Base-by-base conservation (phyloP, 2,329 filamentous ascomycete species). In the Furcasterigmium sp. region DNA sequence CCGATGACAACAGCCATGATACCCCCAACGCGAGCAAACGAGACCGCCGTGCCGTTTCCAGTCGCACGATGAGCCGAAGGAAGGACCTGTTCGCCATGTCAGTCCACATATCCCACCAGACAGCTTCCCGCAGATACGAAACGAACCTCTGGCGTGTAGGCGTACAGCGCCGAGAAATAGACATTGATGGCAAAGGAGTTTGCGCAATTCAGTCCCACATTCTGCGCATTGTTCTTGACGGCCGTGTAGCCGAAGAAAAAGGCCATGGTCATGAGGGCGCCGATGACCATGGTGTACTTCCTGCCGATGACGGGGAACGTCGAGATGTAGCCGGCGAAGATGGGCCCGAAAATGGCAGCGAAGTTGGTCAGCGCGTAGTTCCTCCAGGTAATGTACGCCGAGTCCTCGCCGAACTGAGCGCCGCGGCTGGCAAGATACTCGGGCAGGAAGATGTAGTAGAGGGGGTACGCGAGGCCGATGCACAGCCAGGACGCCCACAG, bases 1-100 rank as follows among this genome's bases (percentile, higher is more conserved):
- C 78, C 84, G 29, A 89, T 77, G 9, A 87, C 72, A 0, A 84
- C 82, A 9, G 77, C 82, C 43, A 88, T 52, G 35, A 89, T 85
- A 3, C 84, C 85, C 84, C 88, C 88, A 51, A 88, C 58, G 3
- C 85, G 72, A 52, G 88, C 88, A 48, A 77, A 78, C 0, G 76
- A 81, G 26, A 87, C 84, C 0, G 82, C 78, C 37, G 88, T 74
- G 2, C 83, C 84, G 54, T 87, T 88, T 10, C 85, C 85, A 0
- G 85, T 90, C 0, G 83, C 82, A 4, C 85, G 73, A 54, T 89
- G 84, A 1, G 83, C 83, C 37, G 73, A 80, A 0, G 82, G 82
- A 2, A 87, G 64, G n/a, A n/a, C n/a, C n/a, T n/a, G n/a, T n/a
- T n/a, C n/a, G n/a, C n/a, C n/a, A n/a, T n/a, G n/a, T n/a, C n/a